Percentiles rank a stretch among this genome's conserved stretches.
phyloP scores from a whole-genome alignment of 225 moss, liverwort and hornwort genomes.

The Rhytidiadelphus loreus region DNA sequence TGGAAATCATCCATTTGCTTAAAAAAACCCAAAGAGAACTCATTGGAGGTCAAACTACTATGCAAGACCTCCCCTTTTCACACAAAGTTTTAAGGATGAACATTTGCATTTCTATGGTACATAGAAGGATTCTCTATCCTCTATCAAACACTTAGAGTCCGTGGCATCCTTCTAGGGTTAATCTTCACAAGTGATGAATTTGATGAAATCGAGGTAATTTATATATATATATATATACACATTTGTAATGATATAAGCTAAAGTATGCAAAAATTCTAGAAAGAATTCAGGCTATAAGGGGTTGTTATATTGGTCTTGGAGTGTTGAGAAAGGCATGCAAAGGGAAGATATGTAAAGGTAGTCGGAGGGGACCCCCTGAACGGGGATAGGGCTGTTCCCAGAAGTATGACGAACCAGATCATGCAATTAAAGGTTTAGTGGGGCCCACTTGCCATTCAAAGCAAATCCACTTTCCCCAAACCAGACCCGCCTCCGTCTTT shows the following conservation, averaged over 20 bases:
- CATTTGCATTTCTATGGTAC: no score
- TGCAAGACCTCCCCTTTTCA: no score
- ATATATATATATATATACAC: no score
- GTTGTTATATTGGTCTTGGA: neutral
- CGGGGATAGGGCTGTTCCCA: neutral
- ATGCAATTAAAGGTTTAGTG: neutral
- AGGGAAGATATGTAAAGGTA: neutral
- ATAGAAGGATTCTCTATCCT: no score
- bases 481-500: neutral
- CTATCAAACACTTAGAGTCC: rapidly evolving
- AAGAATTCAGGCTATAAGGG: no score
- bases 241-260: no score
- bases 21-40: no score
- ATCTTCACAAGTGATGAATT: neutral
- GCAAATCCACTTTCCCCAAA: neutral
- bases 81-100: no score
- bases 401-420: neutral
- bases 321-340: neutral
- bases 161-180: neutral
- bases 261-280: no score
- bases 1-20: no score
- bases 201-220: neutral
- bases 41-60: no score
- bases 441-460: neutral
- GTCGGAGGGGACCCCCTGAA: neutral